Evolutionary conservation across 257 asterid species (phyloP), one percentile per base, ranked within the genome.

Genomic region (Echites panduratus): DNA sequence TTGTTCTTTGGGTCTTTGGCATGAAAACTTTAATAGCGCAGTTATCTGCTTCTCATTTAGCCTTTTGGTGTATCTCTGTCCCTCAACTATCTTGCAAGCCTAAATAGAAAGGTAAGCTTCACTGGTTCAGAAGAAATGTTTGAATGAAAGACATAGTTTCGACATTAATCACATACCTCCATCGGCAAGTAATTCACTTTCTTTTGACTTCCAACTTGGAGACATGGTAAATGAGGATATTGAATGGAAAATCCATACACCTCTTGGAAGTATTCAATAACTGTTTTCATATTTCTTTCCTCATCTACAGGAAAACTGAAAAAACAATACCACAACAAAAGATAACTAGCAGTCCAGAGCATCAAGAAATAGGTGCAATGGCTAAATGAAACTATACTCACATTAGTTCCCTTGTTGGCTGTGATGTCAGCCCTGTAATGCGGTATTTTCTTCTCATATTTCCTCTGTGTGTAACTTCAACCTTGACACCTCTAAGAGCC

Each of bases 401-500:
- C 89, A 87, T 81, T 35, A 87, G 80, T 73, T 87, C 91, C 58
- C 84, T 72, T 13, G 91, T 85, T 2, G 92, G 82, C 75, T 83
- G 92, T 3, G 89, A 76, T 63, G 89, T 85, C 83, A 85, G 75
- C 63, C 88, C 92, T 73, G 82, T 78, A 32, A 85, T 79, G 53
- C 87, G 68, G 71, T 85, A 87, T 44, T 87, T 87, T 75, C 89
- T 68, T 52, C 88, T 82, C 83, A 83, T 83, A 70, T 66, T 78
- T 69, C 87, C 89, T 66, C 91, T 78, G 77, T 87, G 91, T 14
- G 89, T 87, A 69, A 87, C 89, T 73, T 87, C 88, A 65, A 87
- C 92, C 76, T 87, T 87, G 47, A 87, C 82, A 50, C 92, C 89
- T 85, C 89, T 79, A 7, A 87, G 86, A 19, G 89, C 89, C 68